Base-by-base conservation (phyloP, 2,329 filamentous ascomycete genomes). In the Ceratocystis albifundus region DNA sequence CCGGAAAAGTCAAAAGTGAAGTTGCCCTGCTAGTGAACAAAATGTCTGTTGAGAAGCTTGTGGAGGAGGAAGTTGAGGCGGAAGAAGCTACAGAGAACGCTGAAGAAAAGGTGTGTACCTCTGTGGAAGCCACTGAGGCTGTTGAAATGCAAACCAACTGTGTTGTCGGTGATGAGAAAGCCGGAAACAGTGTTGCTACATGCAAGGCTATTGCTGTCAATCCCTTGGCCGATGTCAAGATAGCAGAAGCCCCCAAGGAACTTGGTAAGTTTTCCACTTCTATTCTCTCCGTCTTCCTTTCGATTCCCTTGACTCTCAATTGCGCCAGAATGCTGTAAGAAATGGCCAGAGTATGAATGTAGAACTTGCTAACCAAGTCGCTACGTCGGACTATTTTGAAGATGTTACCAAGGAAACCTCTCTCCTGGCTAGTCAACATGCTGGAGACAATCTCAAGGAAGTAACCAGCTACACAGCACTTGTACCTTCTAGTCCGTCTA, bases 21-120 rank as follows among this genome's bases (percentile, higher is more conserved):
- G 15, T 20, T 59, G 55, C 55, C 55, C 55, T 62, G 41, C 61
- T 62, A 62, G 61, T 62, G 61, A 62, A 62, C 61, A n/a, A 46
- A 46, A 44, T 46, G 61, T 62, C 61, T 45, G 63, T 45, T 32
- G 48, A 55, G 25, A 50, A 65, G 48, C 32, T 36, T 57, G 36
- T 57, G 17, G 59, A 59, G 4, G 55, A 68, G 46, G 62, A 68
- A 45, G 25, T 36, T 46, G 44, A 41, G 41, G 22, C 5, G 17
- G 44, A 61, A 17, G 41, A 61, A 17, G 41, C 55, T 53, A 10
- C 64, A 30, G 28, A 65, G 55, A 30, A 59, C 28, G 32, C 28
- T 17, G 15, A 36, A 28, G 28, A 36, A 30, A 59, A 65, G 50
- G 44, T 64, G 41, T 62, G 32, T 64, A 30, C 12, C 30, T 64